Percentiles rank a stretch among this genome's conserved stretches.
phyloP scores from a whole-genome alignment of 2,329 filamentous ascomycete species.

The Zymoseptoria passerinii region DNA sequence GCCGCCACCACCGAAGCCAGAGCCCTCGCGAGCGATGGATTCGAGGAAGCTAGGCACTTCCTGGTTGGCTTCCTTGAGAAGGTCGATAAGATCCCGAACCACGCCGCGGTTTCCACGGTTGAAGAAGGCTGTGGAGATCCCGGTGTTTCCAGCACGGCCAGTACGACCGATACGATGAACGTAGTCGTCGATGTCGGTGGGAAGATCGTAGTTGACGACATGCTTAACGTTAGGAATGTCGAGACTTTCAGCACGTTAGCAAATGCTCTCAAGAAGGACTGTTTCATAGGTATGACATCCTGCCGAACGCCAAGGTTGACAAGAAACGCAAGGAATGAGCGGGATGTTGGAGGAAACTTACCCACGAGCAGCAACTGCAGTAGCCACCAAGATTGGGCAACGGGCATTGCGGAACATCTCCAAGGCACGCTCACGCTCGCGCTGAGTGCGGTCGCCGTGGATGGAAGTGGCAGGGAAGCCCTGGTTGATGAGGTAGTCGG shows the following conservation, averaged over 20 bases:
- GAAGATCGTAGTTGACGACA: conserved; percentile 99
- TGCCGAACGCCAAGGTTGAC: no score
- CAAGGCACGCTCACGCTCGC: conserved; percentile 93
- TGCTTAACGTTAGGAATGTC: conserved; percentile 96
- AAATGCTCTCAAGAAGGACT: background rate
- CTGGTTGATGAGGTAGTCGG: conserved; percentile 97
- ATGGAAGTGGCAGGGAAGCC: conserved; percentile 97
- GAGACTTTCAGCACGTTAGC: conserved; percentile 40
- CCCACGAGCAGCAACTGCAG: conserved; percentile 77
- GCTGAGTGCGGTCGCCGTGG: conserved; percentile 96
- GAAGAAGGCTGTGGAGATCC: conserved; percentile 98
- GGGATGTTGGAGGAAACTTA: conserved; percentile 1
- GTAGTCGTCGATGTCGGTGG: conserved; percentile 96
- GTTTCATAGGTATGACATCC: no score
- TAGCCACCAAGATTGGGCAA: conserved; percentile 94
- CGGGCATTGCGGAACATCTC: conserved; percentile 96
- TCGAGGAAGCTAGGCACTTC: conserved; percentile 91
- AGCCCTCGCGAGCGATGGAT: conserved; percentile 91
- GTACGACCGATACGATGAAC: conserved; percentile 99
- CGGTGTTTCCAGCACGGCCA: conserved; percentile 97
- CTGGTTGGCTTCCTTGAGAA: conserved; percentile 97
- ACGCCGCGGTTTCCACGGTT: conserved; percentile 99
- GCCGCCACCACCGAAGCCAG: conserved; percentile 65
- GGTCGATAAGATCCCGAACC: conserved; percentile 90
- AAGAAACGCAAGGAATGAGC: no score